A percentile compares a stretch with the other conserved stretches of the same genome.
Conservation (phyloP, 768 basidiomycete genomes). For the Cantharellus cinnabarinus region DNA sequence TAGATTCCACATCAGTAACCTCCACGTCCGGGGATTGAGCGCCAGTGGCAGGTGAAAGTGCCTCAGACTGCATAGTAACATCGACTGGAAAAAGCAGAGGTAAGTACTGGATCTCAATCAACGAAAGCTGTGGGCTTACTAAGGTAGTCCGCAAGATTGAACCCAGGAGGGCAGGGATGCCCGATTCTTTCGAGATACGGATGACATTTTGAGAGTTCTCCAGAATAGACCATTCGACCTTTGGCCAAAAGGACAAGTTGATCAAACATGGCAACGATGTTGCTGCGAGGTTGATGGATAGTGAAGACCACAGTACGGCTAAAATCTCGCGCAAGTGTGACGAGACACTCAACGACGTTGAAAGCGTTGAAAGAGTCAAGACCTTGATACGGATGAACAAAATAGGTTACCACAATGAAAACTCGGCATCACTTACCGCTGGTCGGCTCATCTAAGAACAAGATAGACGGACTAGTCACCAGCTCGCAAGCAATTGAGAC, state of each 20-base stretch:
- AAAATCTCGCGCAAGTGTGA: slow-evolving; percentile 67
- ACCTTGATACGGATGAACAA: slow-evolving; percentile 23
- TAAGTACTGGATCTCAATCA: background rate
- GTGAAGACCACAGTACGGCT: slow-evolving; percentile 94
- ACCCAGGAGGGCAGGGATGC: slow-evolving; percentile 73
- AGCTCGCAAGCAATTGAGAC: slow-evolving; percentile 97
- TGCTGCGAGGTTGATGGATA: slow-evolving; percentile 94
- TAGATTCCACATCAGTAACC: slow-evolving; percentile 16
- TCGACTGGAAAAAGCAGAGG: slow-evolving; percentile 29
- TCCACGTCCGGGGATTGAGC: slow-evolving; percentile 5
- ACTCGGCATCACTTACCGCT: slow-evolving; percentile 36
- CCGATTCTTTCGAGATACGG: slow-evolving; percentile 65
- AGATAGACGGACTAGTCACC: slow-evolving; percentile 86
- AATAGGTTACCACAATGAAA: background rate
- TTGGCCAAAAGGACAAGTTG: slow-evolving; percentile 68
- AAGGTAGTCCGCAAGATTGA: slow-evolving; percentile 92
- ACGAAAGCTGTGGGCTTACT: slow-evolving; percentile 33
- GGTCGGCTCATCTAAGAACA: slow-evolving; percentile 95
- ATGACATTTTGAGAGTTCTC: slow-evolving; percentile 53
- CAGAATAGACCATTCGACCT: slow-evolving; percentile 73
- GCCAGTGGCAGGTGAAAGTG: slow-evolving; percentile 15
- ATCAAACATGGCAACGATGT: slow-evolving; percentile 92
- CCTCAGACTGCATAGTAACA: slow-evolving; percentile 37
- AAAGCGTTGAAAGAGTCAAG: slow-evolving; percentile 89
- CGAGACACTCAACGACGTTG: slow-evolving; percentile 81